Base-by-base conservation (phyloP, 2,329 filamentous ascomycete genomes). In the Fusarium penzigii region DNA sequence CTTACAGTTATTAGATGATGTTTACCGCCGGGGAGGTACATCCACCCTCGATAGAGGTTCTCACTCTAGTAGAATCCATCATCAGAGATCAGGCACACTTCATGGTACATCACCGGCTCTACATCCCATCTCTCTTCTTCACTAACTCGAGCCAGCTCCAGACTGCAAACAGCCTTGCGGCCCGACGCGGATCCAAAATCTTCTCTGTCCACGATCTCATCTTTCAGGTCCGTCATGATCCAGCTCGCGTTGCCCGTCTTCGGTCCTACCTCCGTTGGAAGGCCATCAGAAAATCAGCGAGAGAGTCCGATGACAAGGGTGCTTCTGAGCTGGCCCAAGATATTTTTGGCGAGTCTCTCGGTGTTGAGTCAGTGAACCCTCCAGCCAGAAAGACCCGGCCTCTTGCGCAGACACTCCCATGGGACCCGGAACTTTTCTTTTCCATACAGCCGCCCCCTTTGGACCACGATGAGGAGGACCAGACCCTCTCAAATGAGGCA, bases 181-280 rank as follows among this genome's bases (percentile, higher is more conserved):
- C 88, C n/a, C 90, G 94, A 1, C 90, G 94, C 48, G 93, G 93
- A 12, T 90, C 89, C 45, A 87, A 90, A 46, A 88, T 91, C 17
- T 97, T 97, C 70, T 90, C 89, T 16, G 94, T 83, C 50, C 91
- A 93, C 71, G 92, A 96, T 65, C 82, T 96, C 14, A 94, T 96
- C 68, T 96, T 97, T 74, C 85, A 95, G 55, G 96, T 97, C 69
- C 90, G 94, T 47, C 92, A 97, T 70, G 93, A 99, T 74, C 88
- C 90, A 61, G 90, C 92, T 53, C 97, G 97, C 69, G 91, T 97
- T 36, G 96, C 90, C 0, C 90, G 94, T 1, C 83, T 99, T 2
- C 89, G 91, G 29, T 96, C 91, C 4, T 97, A 97, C 67, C 81
- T 99, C 2, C 94, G 90, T 1, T 97, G 94, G 94, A 97, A 97